Evolutionary conservation across 164 flowering plant species (phyloP).

Genomic region (Amborella trichopoda): DNA sequence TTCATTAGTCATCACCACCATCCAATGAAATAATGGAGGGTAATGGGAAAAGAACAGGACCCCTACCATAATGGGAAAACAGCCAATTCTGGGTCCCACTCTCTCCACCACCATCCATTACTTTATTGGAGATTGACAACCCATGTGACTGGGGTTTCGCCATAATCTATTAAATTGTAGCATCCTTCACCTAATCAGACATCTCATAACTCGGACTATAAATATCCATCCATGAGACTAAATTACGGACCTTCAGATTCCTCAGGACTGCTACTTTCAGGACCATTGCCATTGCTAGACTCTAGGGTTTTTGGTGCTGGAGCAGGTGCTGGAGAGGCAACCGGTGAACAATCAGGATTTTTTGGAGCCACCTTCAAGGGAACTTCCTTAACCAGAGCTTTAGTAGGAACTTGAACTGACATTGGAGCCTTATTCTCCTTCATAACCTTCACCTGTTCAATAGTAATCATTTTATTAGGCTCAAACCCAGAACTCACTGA

Average conservation of each 20-base stretch:
- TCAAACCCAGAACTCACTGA: neutral
- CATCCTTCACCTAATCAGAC: no score
- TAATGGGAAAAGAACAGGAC: no score
- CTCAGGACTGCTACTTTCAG: slow-evolving; percentile 10
- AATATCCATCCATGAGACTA: no score
- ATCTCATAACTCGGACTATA: no score
- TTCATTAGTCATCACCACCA: neutral
- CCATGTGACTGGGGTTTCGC: no score
- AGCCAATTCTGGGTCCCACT: no score
- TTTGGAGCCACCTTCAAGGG: slow-evolving; percentile 10
- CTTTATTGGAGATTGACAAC: no score
- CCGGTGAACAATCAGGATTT: slow-evolving; percentile 8
- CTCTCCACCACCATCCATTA: no score
- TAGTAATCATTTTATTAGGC: neutral
- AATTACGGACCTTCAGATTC: slow-evolving; percentile 23
- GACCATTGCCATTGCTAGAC: slow-evolving; percentile 7
- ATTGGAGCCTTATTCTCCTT: slow-evolving; percentile 13
- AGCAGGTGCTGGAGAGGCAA: slow-evolving; percentile 9
- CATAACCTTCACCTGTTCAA: slow-evolving; percentile 16
- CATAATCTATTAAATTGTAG: no score
- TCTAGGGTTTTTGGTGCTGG: slow-evolving; percentile 6
- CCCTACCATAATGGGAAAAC: no score
- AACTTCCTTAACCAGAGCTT: no score
- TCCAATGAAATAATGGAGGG: neutral
- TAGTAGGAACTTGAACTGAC: slow-evolving; percentile 10